Percentiles rank a stretch among this genome's conserved stretches.
Conservation (phyloP, 2,329 filamentous ascomycete genomes). For the Huntiella decipiens region DNA sequence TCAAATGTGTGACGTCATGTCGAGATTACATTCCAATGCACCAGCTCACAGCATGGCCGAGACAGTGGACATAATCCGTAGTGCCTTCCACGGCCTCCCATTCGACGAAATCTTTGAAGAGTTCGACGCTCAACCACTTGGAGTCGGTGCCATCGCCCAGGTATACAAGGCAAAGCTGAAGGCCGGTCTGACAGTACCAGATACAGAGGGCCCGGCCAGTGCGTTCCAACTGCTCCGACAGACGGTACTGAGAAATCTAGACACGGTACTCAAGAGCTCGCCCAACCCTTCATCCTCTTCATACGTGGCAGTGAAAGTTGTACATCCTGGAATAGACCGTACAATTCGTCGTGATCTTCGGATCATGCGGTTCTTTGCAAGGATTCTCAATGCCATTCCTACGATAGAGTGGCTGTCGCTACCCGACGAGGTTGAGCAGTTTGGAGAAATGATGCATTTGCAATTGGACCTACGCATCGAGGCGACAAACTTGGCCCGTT, state of each 20-base stretch:
- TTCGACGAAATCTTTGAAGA: constrained; percentile 95
- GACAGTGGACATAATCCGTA: constrained; percentile 61
- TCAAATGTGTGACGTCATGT: constrained; percentile 86
- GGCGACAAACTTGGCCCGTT: constrained; percentile 70
- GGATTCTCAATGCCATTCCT: constrained; percentile 64
- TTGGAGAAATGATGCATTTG: constrained; percentile 97
- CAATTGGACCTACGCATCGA: constrained; percentile 92
- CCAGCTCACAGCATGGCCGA: constrained; percentile 70
- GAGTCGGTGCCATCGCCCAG: constrained; percentile 90
- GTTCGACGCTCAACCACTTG: constrained; percentile 74
- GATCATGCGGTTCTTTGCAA: constrained; percentile 88
- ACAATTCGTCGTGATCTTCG: constrained; percentile 75
- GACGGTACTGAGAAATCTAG: constrained; percentile 58
- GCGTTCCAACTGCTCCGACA: constrained; percentile 11
- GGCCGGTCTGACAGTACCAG: constrained; percentile 37
- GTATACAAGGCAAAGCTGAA: constrained; percentile 93
- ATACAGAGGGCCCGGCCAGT: constrained; percentile 18
- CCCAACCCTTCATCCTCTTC: constrained; percentile 72
- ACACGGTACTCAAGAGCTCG: constrained; percentile 68
- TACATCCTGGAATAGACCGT: constrained; percentile 80
- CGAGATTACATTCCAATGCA: constrained; percentile 81
- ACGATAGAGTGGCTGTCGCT: constrained; percentile 96
- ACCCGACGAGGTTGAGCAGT: constrained; percentile 82
- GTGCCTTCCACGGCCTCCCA: constrained; percentile 57
- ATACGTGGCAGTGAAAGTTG: constrained; percentile 89